Evolutionary conservation across 2,329 filamentous ascomycete species (phyloP).

Genomic region (Colletotrichum spinosum): DNA sequence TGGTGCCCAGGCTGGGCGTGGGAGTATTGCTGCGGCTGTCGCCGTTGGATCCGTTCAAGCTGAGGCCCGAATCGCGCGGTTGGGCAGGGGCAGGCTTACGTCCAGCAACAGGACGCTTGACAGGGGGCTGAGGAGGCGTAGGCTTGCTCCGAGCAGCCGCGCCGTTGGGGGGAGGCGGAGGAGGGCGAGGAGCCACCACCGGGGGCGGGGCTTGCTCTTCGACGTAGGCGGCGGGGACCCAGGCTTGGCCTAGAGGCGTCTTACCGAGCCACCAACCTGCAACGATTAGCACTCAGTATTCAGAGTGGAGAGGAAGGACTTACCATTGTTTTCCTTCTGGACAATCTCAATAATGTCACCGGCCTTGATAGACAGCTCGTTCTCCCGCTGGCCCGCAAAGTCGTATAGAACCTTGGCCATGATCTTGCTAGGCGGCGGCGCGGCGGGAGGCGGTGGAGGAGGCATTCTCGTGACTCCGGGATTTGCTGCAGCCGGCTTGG

Average conservation of each 20-base stretch:
- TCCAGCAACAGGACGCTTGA: slow-evolving; percentile 79
- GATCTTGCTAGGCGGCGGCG: slow-evolving; percentile 73
- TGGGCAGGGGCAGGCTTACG: slow-evolving; percentile 78
- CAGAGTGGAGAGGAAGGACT: slow-evolving; percentile 44
- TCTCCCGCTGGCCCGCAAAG: slow-evolving; percentile 85
- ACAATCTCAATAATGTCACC: slow-evolving; percentile 89
- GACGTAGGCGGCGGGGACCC: slow-evolving; percentile 94
- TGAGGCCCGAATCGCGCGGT: slow-evolving; percentile 77
- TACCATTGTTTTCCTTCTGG: slow-evolving; percentile 97
- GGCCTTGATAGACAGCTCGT: slow-evolving; percentile 83
- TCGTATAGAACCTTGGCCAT: slow-evolving; percentile 94
- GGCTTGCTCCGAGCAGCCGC: slow-evolving; percentile 70
- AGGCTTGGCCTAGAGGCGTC: slow-evolving; percentile 79
- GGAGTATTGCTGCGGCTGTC: slow-evolving; percentile 78
- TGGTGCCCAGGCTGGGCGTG: slow-evolving; percentile 77
- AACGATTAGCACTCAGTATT: slow-evolving; percentile 47
- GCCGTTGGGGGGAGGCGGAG: slow-evolving; percentile 71
- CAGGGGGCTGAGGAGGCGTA: slow-evolving; percentile 80
- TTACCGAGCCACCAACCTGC: slow-evolving; percentile 97
- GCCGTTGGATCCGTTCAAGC: slow-evolving; percentile 67
- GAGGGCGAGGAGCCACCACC: slow-evolving; percentile 70
- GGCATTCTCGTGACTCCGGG: slow-evolving; percentile 46
- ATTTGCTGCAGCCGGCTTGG: slow-evolving; percentile 33
- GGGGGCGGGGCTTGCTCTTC: slow-evolving; percentile 80
- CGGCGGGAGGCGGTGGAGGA: slow-evolving; percentile 75